Base-by-base conservation (phyloP, 495 filamentous ascomycete genomes). In the Lichenothelia convexa region DNA sequence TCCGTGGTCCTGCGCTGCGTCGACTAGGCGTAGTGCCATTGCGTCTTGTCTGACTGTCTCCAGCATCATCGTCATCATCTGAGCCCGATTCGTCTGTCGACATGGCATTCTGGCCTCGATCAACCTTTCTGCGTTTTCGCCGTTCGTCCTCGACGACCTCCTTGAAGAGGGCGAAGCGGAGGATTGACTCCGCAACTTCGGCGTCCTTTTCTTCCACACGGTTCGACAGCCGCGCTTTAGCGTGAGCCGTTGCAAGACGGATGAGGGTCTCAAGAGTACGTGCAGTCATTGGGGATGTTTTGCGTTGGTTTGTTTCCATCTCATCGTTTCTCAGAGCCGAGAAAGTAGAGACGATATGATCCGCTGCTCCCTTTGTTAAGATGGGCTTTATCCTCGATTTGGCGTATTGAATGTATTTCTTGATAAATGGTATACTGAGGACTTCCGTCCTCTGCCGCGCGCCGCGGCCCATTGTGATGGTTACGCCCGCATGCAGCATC, bases 361-460 rank as follows among this genome's bases (percentile, higher is more conserved):
- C 80, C 26, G 85, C 80, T 7, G 91, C 89, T 19, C 83, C 85
- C 51, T 87, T 86, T 12, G 91, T 93, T 38, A 99, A 60, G 18
- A 91, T 64, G 3, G 89, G 89, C 71, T 85, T 87, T 47, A 93
- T 69, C 53, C 89, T 64, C 19, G 73, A 76, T 59, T 95, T 95
- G 45, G 91, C 86, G 55, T 99, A 99, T 53, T 99, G 89, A 41
- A 99, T 85, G 55, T 94, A 99, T 59, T 99, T 99, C 65, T 95
- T 95, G 59, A 99, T 85, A 62, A 99, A 99, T 1, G 87, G 85
- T 40, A 99, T 93, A 58, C 80, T 89, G 38, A 95, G 64, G n/a
- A 99, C 82, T 54, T 94, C 85, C 23, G 76, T 67, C 41, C 78
- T 75, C 57, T 82, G 80, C 49, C 68, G 70, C 6, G 69, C 50